phyloP scores from a whole-genome alignment of 108 stramenopile species.

The Fragilaria crotonensis region DNA sequence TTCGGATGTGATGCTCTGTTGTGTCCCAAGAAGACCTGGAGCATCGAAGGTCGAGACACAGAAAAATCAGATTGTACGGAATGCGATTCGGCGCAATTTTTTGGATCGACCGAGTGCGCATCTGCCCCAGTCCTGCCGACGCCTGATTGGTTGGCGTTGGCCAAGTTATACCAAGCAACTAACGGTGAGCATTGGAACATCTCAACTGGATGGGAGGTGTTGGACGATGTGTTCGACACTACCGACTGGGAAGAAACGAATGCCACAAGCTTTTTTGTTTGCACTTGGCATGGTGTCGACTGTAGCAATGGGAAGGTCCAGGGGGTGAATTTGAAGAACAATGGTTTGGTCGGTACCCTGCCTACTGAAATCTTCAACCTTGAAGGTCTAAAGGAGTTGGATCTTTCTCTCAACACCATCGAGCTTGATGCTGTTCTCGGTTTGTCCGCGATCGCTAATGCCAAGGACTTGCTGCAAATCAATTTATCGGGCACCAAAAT shows the following conservation, averaged over 20 bases:
- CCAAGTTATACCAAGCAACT: conserved; percentile 3
- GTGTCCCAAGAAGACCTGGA: conserved; percentile 29
- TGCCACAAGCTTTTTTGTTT: conserved; percentile 27
- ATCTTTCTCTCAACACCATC: conserved; percentile 34
- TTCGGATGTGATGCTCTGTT: conserved; percentile 42
- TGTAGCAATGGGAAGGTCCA: conserved; percentile 29
- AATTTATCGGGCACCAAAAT: conserved; percentile 42
- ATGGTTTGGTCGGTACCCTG: conserved; percentile 8
- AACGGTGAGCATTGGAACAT: conserved; percentile 1
- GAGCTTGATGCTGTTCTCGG: conserved; percentile 25
- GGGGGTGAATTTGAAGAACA: conserved; percentile 9
- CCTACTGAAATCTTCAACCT: conserved; percentile 14
- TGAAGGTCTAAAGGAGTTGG: conserved; percentile 20
- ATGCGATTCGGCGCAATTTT: conserved; percentile 15
- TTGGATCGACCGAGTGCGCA: conserved; percentile 47
- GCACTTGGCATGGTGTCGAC: conserved; percentile 46
- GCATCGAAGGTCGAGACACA: not conserved
- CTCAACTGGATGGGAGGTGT: conserved; percentile 1
- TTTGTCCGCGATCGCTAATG: conserved; percentile 38
- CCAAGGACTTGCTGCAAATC: conserved; percentile 40
- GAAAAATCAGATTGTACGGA: conserved; percentile 7
- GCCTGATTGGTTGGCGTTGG: not conserved
- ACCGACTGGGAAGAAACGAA: not conserved
- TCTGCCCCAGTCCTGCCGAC: conserved; percentile 8
- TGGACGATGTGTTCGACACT: not conserved